Evolutionary conservation across 108 stramenopile genomes (phyloP), one percentile per base, ranked within the genome.

Genomic region (Conticribra weissflogii): DNA sequence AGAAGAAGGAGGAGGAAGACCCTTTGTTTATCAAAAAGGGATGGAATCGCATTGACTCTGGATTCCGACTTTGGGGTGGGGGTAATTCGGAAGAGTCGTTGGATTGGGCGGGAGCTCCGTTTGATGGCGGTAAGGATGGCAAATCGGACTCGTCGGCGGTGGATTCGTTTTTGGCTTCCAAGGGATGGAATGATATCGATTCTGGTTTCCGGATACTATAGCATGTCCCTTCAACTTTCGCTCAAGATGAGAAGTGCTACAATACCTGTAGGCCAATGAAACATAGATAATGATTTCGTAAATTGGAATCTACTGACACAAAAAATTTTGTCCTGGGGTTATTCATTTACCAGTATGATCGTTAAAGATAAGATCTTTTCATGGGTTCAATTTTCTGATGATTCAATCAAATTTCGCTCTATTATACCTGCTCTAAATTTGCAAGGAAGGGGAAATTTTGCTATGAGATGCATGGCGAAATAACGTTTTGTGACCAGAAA

Each of bases 11-110:
- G 18, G 46, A 65, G 3, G 83, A 79, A 27, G 87, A 88, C 76
- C 74, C 84, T 3, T 54, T 94, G 4, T 91, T 94, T 57, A 47
- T 67, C 45, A 72, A 84, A 47, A 82, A 94, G 56, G 89, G 89
- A 8, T 94, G 92, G 92, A 94, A 94, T 58, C 72, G 82, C 41
- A 87, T 94, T 8, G 92, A 94, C 63, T 88, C 87, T 28, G 86
- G 88, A 3, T 94, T 94, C 64, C 83, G 74, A 17, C 58, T 94
- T n/a, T 90, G 88, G 89, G 92, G 92, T 25, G 63, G 78, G 3
- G 64, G 33, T 0, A 41, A 51, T 52, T 67, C 8, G 2, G 32
- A 52, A 41, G 36, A 41, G 36, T 41, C 36, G 8, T 41, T 12
- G 18, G 52, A 48, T 50, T 54, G 22, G 22, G 52, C 52, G 0